Evolutionary conservation across 2,329 filamentous ascomycete genomes (phyloP), one percentile per base, ranked within the genome.

Genomic region (Ophiostoma sp.): DNA sequence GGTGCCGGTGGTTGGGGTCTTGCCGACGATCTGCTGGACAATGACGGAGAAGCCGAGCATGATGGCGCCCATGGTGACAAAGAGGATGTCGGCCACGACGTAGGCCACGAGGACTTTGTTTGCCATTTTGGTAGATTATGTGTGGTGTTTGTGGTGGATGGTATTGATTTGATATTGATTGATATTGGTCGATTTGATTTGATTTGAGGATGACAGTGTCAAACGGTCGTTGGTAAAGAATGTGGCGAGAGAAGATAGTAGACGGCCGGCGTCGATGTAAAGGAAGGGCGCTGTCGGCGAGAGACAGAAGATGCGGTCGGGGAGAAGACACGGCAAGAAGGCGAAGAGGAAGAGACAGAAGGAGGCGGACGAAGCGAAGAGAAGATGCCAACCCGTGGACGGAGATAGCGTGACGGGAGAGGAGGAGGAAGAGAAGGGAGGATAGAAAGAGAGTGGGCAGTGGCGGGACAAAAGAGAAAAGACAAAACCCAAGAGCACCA

Each of bases 31-130:
- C 72, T 81, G 83, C 75, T 80, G 79, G 73, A 85, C 84, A 74
- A 86, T 79, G 77, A 87, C 76, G 69, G 81, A 84, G 77, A 87
- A 87, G 71, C 80, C 84, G 72, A 88, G 78, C 76, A 85, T 82
- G 76, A 87, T 78, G 74, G 83, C 80, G 70, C 86, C 86, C 72
- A 84, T 84, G 70, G 79, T 76, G 73, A 84, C 80, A 77, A 87
- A 87, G 74, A 87, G 77, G 70, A 79, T 72, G 76, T 86, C 83
- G 76, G 80, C 78, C 73, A 77, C 77, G 73, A 85, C 76, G 71
- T 85, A 84, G 74, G 83, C 78, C 73, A 82, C 74, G 72, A 86
- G 81, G 72, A 87, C 80, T 74, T 84, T 86, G 81, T 85, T 87
- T 71, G 80, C 81, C 85, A 87, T 87, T 15, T 48, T 35, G 23